Conservation (phyloP, 345 rosid genomes). For the Populus nigra region DNA sequence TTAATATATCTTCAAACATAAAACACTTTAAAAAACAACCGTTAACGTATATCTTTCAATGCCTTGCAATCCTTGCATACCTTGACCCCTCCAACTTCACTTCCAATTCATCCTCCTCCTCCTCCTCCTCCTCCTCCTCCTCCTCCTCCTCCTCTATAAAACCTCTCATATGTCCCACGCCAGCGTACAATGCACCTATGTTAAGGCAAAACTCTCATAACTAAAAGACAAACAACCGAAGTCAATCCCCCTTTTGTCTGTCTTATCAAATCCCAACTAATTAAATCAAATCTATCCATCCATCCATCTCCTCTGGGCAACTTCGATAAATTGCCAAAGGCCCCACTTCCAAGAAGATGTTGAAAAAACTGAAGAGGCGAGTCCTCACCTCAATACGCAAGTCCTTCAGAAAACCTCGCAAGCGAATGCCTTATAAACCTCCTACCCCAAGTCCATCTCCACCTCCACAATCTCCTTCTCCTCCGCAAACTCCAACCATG, state of each 20-base stretch:
- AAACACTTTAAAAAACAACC: too few species aligned
- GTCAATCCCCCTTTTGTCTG: neutral
- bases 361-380: slow-evolving; percentile 9
- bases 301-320: neutral
- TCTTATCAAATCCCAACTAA: neutral
- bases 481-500: slow-evolving; percentile 9
- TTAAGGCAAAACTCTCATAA: neutral
- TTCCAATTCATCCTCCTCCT: slow-evolving; percentile 1
- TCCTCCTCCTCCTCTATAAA: neutral
- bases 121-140: neutral
- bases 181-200: too few species aligned
- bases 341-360: neutral
- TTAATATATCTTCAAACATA: fast-evolving
- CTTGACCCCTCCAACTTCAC: slow-evolving; percentile 10
- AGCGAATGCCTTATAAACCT: neutral
- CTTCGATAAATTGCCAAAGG: too few species aligned
- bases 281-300: neutral
- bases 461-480: slow-evolving; percentile 16
- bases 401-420: slow-evolving; percentile 13
- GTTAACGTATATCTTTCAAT: neutral
- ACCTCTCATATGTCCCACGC: neutral
- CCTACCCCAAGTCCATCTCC: slow-evolving; percentile 6
- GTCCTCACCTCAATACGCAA: slow-evolving; percentile 12
- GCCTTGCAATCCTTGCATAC: slow-evolving; percentile 16
- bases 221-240: neutral